These are phyloP conservation scores for Mortierella alpina DNA, from an alignment of 192 early-diverging fungal genomes.

Conservation along the genomic window DNA sequence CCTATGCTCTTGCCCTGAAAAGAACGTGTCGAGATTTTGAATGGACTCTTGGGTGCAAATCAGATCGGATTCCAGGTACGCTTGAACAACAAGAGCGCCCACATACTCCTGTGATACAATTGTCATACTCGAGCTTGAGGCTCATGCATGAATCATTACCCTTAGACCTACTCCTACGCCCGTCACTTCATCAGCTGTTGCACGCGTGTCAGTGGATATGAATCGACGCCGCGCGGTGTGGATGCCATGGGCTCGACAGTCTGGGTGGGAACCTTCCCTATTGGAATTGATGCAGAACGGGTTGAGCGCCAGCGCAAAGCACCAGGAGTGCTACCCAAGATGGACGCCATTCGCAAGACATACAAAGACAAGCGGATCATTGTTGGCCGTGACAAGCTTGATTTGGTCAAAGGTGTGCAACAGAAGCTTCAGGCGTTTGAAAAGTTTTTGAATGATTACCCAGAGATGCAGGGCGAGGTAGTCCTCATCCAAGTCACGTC, in stretches of 20 bases:
- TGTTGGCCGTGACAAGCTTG: constrained; percentile 95
- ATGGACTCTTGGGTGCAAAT: constrained; percentile 92
- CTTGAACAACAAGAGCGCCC: not conserved
- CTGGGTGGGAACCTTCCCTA: constrained; percentile 91
- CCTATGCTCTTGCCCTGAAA: not conserved
- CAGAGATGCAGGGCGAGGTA: constrained; percentile 86
- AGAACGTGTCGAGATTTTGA: constrained; percentile 84
- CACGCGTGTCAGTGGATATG: constrained; percentile 93
- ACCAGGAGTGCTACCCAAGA: constrained; percentile 80
- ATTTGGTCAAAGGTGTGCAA: constrained; percentile 92
- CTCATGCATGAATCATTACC: not conserved
- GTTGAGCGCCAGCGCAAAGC: constrained; percentile 73
- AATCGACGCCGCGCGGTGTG: constrained; percentile 93
- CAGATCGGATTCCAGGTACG: constrained; percentile 93
- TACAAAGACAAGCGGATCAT: constrained; percentile 93
- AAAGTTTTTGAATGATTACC: constrained; percentile 88
- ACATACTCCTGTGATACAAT: not conserved
- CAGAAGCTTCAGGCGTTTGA: constrained; percentile 98
- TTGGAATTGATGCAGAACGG: constrained; percentile 92
- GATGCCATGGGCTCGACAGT: constrained; percentile 84
- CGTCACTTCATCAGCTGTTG: constrained; percentile 93
- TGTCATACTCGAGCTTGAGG: not conserved
- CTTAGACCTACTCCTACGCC: constrained; percentile 90
- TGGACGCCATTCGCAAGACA: constrained; percentile 80
- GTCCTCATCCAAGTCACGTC: constrained; percentile 97